Evolutionary conservation across 2,329 filamentous ascomycete genomes (phyloP), one percentile per base, ranked within the genome.

Genomic region (Didymella exigua): DNA sequence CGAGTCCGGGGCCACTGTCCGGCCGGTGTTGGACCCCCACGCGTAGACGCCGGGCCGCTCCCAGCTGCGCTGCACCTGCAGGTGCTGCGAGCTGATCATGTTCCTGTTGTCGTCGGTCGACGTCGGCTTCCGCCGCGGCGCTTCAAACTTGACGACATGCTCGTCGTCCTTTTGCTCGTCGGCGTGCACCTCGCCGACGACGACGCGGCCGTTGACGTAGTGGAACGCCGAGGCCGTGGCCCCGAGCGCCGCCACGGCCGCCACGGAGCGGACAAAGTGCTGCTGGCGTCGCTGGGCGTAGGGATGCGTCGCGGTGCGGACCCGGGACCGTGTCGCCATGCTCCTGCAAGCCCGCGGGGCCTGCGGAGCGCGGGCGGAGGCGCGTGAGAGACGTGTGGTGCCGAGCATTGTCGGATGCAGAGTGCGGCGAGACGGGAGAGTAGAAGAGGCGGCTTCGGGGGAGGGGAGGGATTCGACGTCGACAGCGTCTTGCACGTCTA

Each of bases 1-100:
- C 8, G 89, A 93, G 59, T 89, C 87, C 1, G 93, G 92, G 36
- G 93, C 92, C 31, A 90, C 90, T n/a, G 96, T 93, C 64, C 84
- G 84, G 56, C 92, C 91, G 14, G 81, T 79, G 68, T 99, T 99
- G 16, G 89, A 91, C 0, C 95, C 95, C 93, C 95, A 99, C 5
- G 89, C 86, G 76, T 96, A 98, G 0, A 98, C 89, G 2, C 93
- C 95, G 0, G 95, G 93, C 56, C 90, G 87, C 75, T 86, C 85
- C 80, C 86, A 84, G 75, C 90, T 96, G 70, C 85, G 86, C 77
- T 90, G 91, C 54, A 96, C 89, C 77, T 97, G 93, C 5, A 91
- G 78, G 76, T 96, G 91, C 72, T 96, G 91, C 10, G 89, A 90
- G 70, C 89, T 93, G 64, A 96, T 86, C 53, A 89, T 76, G 50